Percentiles rank a stretch among this genome's conserved stretches.
Evolutionary conservation across 352 stramenopile species (phyloP).

Genomic region (Globisporangium megalacanthum): DNA sequence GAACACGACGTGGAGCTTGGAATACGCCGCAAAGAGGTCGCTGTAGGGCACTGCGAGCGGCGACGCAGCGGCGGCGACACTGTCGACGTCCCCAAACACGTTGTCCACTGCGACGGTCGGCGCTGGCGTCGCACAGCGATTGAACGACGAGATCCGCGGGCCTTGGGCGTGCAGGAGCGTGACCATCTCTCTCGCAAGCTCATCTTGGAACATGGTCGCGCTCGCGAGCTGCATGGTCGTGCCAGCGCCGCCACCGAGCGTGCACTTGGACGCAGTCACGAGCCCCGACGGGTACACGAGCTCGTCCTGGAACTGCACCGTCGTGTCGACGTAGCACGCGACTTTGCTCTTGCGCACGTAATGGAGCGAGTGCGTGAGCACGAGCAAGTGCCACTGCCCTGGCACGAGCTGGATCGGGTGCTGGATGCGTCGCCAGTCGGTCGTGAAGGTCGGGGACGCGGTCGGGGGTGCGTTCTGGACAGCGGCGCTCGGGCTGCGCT

Average conservation of each 20-base stretch:
- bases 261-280: slow-evolving; percentile 70
- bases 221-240: slow-evolving; percentile 45
- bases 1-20: slow-evolving; percentile 69
- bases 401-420: slow-evolving; percentile 26
- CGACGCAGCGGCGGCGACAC: slow-evolving; percentile 34
- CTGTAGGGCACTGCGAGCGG: slow-evolving; percentile 35
- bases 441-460: slow-evolving; percentile 7
- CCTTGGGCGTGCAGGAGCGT: slow-evolving; percentile 57
- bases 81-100: slow-evolving; percentile 47
- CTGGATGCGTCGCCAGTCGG: slow-evolving; percentile 64
- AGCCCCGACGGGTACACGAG: slow-evolving; percentile 72
- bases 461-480: slow-evolving; percentile 29
- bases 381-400: slow-evolving; percentile 64
- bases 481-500: slow-evolving; percentile 21
- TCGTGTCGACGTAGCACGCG: slow-evolving; percentile 60
- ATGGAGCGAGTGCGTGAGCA: slow-evolving; percentile 71
- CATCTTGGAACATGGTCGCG: slow-evolving; percentile 79
- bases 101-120: slow-evolving; percentile 15
- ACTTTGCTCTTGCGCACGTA: slow-evolving; percentile 87
- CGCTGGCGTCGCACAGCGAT: slow-evolving; percentile 30
- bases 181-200: slow-evolving; percentile 45
- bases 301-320: slow-evolving; percentile 62
- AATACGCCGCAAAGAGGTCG: slow-evolving; percentile 31
- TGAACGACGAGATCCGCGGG: slow-evolving; percentile 54
- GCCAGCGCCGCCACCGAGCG: slow-evolving; percentile 45